Base-by-base conservation (phyloP, 257 asterid genomes). In the Linderniella brevidens region DNA sequence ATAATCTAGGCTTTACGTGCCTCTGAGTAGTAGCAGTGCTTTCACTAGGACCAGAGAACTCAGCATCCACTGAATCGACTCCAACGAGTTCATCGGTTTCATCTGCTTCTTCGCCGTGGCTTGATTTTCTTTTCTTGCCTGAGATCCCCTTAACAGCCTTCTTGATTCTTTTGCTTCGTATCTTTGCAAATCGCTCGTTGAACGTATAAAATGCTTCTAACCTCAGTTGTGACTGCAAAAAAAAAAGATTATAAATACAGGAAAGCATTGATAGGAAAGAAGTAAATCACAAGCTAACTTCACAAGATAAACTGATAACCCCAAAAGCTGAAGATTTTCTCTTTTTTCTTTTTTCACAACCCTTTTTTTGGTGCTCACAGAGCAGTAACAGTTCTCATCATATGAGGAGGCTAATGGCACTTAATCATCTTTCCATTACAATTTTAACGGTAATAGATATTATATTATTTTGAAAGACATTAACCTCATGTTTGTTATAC, bases 141-240 rank as follows among this genome's bases (percentile, higher is more conserved):
- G 78, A 55, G 59, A 88, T 85, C 52, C 79, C 82, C 68, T 78
- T 85, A 63, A 88, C 75, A 16, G 98, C 95, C 49, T 79, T 84
- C 50, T 70, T 80, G 51, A 88, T 77, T 76, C 98, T 81, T 73
- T 75, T 81, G 19, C 98, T 88, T 41, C 94, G 78, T 49, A 88
- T 84, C 66, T 88, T 88, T 0, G 98, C 98, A 80, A 88, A 88
- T 61, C 76, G 74, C 60, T 88, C 98, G 36, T 81, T 84, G 79
- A 88, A 88, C 39, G 93, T 71, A 68, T 88, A 88, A 71, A 84
- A 88, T 49, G 96, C 94, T 71, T 88, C 98, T 80, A 88, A 17
- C 52, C 98, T 80, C 79, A 88, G 65, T 69, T 88, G 98, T 9
- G 94, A 84, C 98, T 88, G 39, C 18, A 69, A 40, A 65, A 64